Base-by-base conservation (phyloP, 257 asterid genomes). In the Lantana camara region DNA sequence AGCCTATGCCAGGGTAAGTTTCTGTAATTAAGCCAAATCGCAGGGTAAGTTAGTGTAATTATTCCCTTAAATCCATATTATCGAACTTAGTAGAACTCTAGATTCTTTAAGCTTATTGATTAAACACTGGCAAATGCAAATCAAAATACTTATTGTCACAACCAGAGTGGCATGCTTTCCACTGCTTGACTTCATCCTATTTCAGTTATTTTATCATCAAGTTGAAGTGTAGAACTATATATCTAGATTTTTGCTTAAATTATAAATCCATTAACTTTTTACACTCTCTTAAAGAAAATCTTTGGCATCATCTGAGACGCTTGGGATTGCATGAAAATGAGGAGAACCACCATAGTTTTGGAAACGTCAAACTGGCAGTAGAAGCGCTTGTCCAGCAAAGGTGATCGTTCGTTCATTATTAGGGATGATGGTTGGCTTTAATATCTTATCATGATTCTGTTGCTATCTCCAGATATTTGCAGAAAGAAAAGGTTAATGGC, bases 361-460 rank as follows among this genome's bases (percentile, higher is more conserved):
- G 85, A 46, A 87, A 79, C 72, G 64, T 73, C 40, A 93, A 85
- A 67, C 82, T 54, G 68, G 67, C 90, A 21, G 41, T 90, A 64
- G 99, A 93, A 72, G 64, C 84, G 15, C 88, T 93, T 68, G 95
- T 90, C 69, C 99, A 93, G 73, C 95, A 88, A 76, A 93, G 95
- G 99, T 90, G 68, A 73, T 77, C 48, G 37, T 51, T 22, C 2
- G 7, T 34, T 23, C 30, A 24, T 73, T 37, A 45, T 53, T 73
- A 30, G 22, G 13, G 42, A 54, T 49, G 15, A 48, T 58, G 64
- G 10, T 61, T 67, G 54, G 51, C 19, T 41, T 47, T 20, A 49
- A 16, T 67, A 53, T 69, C 49, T 70, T 41, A 56, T 35, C 14
- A 66, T 67, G 50, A 57, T 29, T 70, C 24, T 48, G 23, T 5